Evolutionary conservation across 1,139 yeast species (phyloP).

Genomic region (Blastobotrys arbuscula): DNA sequence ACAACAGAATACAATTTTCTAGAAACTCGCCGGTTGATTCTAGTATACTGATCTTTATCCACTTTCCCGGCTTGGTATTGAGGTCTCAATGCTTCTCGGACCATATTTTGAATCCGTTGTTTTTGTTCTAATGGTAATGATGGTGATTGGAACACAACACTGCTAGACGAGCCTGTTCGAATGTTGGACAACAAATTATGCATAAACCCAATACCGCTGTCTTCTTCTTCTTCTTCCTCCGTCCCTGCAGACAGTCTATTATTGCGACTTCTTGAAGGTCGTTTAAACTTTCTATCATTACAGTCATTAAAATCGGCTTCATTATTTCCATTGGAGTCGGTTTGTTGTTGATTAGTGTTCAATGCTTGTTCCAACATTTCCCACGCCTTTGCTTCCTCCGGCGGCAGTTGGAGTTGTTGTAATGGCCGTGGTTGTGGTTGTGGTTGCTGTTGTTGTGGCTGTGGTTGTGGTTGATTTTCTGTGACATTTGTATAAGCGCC

Average conservation of each 20-base stretch:
- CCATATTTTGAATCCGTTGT: constrained; percentile 46
- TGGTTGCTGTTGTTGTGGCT: background rate
- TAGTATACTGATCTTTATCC: constrained; percentile 45
- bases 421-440: background rate
- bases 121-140: constrained; percentile 43
- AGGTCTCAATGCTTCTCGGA: constrained; percentile 47
- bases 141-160: background rate
- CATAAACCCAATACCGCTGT: constrained; percentile 12
- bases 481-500: too few species aligned
- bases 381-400: constrained; percentile 33
- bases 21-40: constrained; percentile 41
- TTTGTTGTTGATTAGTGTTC: constrained; percentile 5
- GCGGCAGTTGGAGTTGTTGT: constrained; percentile 13
- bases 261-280: constrained; percentile 17
- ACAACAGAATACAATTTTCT: constrained; percentile 37
- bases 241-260: background rate
- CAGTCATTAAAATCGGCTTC: background rate
- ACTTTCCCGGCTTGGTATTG: constrained; percentile 38
- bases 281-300: constrained; percentile 19
- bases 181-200: constrained; percentile 24
- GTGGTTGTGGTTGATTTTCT: background rate
- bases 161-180: constrained; percentile 12
- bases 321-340: background rate
- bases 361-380: constrained; percentile 29
- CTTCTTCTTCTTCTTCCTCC: background rate